Conservation (phyloP, 768 basidiomycete species). For the Cystofilobasidium macerans region DNA sequence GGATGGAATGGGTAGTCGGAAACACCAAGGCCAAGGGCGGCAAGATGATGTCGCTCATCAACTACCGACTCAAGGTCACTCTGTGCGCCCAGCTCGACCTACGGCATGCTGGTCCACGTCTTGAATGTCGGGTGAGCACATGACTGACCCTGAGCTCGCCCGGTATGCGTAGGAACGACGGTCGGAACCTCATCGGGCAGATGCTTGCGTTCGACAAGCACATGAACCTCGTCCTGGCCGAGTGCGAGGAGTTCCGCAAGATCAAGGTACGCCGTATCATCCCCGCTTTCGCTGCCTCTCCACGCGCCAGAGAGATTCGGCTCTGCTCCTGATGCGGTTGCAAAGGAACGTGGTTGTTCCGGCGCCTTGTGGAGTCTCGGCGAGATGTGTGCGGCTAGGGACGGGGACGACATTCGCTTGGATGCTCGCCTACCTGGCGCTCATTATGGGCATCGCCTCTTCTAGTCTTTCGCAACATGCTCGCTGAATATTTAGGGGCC, state of each 20-base stretch:
- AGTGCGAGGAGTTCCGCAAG: slow-evolving; percentile 94
- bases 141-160: too few relatives aligned
- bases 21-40: slow-evolving; percentile 82
- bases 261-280: slow-evolving; percentile 55
- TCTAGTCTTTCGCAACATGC: too few relatives aligned
- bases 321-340: not conserved
- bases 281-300: not conserved
- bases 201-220: slow-evolving; percentile 99
- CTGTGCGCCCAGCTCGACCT: slow-evolving; percentile 47
- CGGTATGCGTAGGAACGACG: slow-evolving; percentile 49
- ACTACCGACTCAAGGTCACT: slow-evolving; percentile 93
- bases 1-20: slow-evolving; percentile 21
- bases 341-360: too few relatives aligned
- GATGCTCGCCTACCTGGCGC: too few relatives aligned
- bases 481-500: too few relatives aligned
- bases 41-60: slow-evolving; percentile 94
- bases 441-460: too few relatives aligned
- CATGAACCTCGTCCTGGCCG: slow-evolving; percentile 97
- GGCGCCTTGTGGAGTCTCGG: too few relatives aligned
- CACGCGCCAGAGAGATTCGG: too few relatives aligned
- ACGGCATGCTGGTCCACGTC: not conserved
- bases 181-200: slow-evolving; percentile 87
- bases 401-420: too few relatives aligned
- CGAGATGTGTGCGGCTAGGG: too few relatives aligned
- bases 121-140: not conserved